Conservation (phyloP, 495 filamentous ascomycete genomes). For the Neurospora sp. region DNA sequence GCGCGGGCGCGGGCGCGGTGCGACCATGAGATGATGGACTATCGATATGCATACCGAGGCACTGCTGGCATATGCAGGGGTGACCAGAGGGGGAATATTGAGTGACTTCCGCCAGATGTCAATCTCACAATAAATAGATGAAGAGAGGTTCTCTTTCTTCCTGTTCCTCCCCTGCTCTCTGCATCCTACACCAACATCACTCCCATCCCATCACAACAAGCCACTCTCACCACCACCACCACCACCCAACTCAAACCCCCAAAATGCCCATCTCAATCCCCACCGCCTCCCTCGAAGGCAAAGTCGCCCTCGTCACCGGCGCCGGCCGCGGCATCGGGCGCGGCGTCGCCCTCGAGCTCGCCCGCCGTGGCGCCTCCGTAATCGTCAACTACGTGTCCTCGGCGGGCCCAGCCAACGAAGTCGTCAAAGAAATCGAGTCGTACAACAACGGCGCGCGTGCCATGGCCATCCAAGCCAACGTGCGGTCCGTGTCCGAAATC, state of each 20-base stretch:
- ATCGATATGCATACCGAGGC: neutral
- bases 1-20: neutral
- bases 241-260: neutral
- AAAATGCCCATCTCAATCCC: conserved; percentile 24
- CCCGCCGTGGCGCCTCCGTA: conserved; percentile 57
- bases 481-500: conserved; percentile 57
- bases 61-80: neutral
- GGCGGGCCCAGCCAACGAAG: conserved; percentile 49
- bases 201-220: neutral
- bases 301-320: conserved; percentile 67
- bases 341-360: conserved; percentile 68
- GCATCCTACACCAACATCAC: neutral
- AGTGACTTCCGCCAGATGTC: neutral
- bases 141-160: no score
- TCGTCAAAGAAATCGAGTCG: conserved; percentile 38
- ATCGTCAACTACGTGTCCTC: conserved; percentile 70
- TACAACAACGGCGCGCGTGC: conserved; percentile 44
- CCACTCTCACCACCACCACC: neutral
- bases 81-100: neutral
- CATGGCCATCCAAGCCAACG: conserved; percentile 64
- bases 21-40: neutral
- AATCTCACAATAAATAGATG: neutral
- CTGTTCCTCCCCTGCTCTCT: neutral
- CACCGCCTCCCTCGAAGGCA: conserved; percentile 44
- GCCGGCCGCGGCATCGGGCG: conserved; percentile 64